These are phyloP conservation scores for Dictyostelium intermedium DNA, from an alignment of 78 protist genomes.

Conservation along the genomic window DNA sequence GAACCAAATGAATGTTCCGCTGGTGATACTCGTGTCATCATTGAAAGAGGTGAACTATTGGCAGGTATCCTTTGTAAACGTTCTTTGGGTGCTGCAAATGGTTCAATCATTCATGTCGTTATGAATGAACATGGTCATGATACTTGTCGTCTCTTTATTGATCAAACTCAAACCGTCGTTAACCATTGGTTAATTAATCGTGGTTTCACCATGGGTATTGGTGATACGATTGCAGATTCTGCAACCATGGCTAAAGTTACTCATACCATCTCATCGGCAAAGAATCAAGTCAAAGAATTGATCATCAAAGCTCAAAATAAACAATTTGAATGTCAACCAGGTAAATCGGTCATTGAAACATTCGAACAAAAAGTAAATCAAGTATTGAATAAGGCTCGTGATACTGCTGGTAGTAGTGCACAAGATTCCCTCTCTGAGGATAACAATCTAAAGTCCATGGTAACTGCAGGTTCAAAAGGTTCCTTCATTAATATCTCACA, in stretches of 20 bases:
- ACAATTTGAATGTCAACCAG: constrained; percentile 93
- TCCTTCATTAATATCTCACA: constrained; percentile 98
- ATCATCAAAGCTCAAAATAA: constrained; percentile 81
- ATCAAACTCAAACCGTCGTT: constrained; percentile 89
- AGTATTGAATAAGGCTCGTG: constrained; percentile 95
- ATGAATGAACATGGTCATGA: constrained; percentile 95
- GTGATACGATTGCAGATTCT: constrained; percentile 96
- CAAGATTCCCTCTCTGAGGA: constrained; percentile 38
- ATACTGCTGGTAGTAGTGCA: constrained; percentile 91
- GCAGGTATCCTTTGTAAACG: constrained; percentile 93
- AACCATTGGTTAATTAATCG: constrained; percentile 95
- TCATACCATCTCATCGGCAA: constrained; percentile 81
- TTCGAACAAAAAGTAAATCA: constrained; percentile 97
- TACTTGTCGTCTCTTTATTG: constrained; percentile 85
- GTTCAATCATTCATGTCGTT: constrained; percentile 93
- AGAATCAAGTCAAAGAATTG: constrained; percentile 85
- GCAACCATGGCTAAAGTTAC: constrained; percentile 87
- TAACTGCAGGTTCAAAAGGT: constrained; percentile 99
- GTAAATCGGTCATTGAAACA: constrained; percentile 94
- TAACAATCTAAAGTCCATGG: constrained; percentile 97
- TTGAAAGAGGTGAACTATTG: constrained; percentile 93
- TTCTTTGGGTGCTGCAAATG: constrained; percentile 88
- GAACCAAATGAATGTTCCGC: constrained; percentile 42
- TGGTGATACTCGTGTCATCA: constrained; percentile 92
- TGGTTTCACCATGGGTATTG: constrained; percentile 97